phyloP scores from a whole-genome alignment of 2,329 filamentous ascomycete genomes.

The Epichloe typhina region DNA sequence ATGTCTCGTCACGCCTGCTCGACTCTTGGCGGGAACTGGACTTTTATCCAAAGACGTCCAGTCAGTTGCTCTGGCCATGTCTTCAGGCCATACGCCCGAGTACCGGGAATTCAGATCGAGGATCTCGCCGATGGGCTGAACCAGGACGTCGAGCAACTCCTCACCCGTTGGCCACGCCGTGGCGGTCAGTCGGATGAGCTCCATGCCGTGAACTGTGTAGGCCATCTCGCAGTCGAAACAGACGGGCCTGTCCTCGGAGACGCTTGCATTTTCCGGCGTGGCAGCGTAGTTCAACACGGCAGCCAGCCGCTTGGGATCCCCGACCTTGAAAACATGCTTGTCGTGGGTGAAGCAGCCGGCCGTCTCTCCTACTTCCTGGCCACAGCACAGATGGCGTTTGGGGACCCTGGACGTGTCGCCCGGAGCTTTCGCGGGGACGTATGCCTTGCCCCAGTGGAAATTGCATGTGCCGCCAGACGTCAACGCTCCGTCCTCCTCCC shows the following conservation, averaged over 20 bases:
- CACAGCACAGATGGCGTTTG: slow-evolving; percentile 66
- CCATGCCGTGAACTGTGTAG: slow-evolving; percentile 77
- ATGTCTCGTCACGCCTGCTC: slow-evolving; percentile 11
- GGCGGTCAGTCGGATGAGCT: slow-evolving; percentile 80
- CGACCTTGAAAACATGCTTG: slow-evolving; percentile 80
- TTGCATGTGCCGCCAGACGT: slow-evolving; percentile 65
- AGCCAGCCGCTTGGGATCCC: slow-evolving; percentile 62
- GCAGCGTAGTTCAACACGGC: slow-evolving; percentile 64
- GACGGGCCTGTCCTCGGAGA: slow-evolving; percentile 46
- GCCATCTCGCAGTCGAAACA: slow-evolving; percentile 97
- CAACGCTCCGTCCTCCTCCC: slow-evolving; percentile 62
- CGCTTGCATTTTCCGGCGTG: slow-evolving; percentile 54
- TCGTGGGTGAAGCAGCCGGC: slow-evolving; percentile 58
- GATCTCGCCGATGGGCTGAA: slow-evolving; percentile 70
- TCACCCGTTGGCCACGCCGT: slow-evolving; percentile 73
- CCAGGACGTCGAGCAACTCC: slow-evolving; percentile 68
- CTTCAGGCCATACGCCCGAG: slow-evolving; percentile 71
- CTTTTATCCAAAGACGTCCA: slow-evolving; percentile 24
- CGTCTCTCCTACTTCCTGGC: slow-evolving; percentile 57
- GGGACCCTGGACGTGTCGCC: slow-evolving; percentile 44
- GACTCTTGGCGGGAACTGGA: background rate
- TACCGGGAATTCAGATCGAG: slow-evolving; percentile 87
- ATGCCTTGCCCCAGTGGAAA: slow-evolving; percentile 65
- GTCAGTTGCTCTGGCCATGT: slow-evolving; percentile 55
- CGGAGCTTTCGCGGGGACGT: slow-evolving; percentile 42